Evolutionary conservation across 345 rosid species (phyloP).

Genomic region (Linum usitatissimum): DNA sequence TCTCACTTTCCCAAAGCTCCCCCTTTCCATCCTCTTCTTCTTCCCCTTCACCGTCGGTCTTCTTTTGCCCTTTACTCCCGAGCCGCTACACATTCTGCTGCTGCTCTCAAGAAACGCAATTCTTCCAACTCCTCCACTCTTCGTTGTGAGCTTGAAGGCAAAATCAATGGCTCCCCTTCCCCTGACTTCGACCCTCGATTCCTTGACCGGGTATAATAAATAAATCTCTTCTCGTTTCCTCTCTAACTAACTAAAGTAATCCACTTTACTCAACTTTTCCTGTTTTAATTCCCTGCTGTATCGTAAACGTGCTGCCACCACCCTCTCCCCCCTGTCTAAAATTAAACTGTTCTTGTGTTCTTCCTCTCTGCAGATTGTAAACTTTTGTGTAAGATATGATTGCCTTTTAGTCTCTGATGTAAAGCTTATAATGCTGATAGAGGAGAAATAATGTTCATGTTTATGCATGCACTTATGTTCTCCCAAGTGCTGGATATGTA

Average conservation of each 20-base stretch:
- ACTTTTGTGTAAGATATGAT: not conserved
- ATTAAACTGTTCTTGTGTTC: not conserved
- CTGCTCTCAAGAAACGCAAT: constrained; percentile 15
- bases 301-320: too few relatives aligned
- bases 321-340: not conserved
- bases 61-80: constrained; percentile 16
- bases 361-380: not conserved
- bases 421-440: not conserved
- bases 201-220: constrained; percentile 53
- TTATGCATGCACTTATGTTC: too few relatives aligned
- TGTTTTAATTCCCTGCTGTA: too few relatives aligned
- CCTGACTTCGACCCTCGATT: constrained; percentile 58
- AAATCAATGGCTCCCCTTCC: constrained; percentile 42
- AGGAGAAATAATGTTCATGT: too few relatives aligned
- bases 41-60: constrained; percentile 12
- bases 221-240: not conserved
- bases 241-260: not conserved
- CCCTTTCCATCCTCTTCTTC: constrained; percentile 7
- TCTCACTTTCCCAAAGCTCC: not conserved
- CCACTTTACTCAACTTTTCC: too few relatives aligned
- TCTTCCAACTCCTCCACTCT: constrained; percentile 2
- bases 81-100: constrained; percentile 20
- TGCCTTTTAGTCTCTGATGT: not conserved
- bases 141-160: constrained; percentile 44
- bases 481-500: too few relatives aligned